phyloP scores from a whole-genome alignment of 306 rosid species.

The Begonia fuchsioides region DNA sequence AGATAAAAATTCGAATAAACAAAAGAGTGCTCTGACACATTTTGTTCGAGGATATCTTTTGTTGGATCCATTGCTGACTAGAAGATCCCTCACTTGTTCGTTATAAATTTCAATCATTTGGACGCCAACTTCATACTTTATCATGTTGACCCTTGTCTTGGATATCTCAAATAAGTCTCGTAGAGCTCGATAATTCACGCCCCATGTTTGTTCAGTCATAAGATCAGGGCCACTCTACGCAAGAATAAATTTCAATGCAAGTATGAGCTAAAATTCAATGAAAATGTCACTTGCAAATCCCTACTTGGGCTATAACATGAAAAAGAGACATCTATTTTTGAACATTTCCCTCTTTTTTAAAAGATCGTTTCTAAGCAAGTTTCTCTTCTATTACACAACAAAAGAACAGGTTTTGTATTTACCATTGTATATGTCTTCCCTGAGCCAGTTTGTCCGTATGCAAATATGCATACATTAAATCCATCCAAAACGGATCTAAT shows the following conservation, averaged over 20 bases:
- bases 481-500: constrained; percentile 85
- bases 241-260: constrained; percentile 3
- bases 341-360: no score
- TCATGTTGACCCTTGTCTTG: constrained; percentile 43
- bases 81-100: constrained; percentile 90
- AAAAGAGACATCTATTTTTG: no score
- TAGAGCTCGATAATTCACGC: constrained; percentile 84
- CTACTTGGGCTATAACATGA: no score
- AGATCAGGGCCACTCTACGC: constrained; percentile 88
- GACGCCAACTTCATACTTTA: constrained; percentile 83
- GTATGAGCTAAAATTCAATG: no score
- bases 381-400: not conserved
- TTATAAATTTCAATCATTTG: constrained; percentile 97
- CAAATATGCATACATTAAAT: constrained; percentile 84
- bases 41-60: constrained; percentile 74
- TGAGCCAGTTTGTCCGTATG: constrained; percentile 97
- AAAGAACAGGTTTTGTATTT: constrained; percentile 9
- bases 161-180: constrained; percentile 84
- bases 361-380: no score
- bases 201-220: constrained; percentile 79
- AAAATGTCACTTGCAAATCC: no score
- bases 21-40: not conserved
- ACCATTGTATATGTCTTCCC: constrained; percentile 99
- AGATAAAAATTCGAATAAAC: not conserved
- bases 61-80: constrained; percentile 79